Evolutionary conservation across 176 grass and related monocot species (phyloP).

Genomic region (Secale cereale): DNA sequence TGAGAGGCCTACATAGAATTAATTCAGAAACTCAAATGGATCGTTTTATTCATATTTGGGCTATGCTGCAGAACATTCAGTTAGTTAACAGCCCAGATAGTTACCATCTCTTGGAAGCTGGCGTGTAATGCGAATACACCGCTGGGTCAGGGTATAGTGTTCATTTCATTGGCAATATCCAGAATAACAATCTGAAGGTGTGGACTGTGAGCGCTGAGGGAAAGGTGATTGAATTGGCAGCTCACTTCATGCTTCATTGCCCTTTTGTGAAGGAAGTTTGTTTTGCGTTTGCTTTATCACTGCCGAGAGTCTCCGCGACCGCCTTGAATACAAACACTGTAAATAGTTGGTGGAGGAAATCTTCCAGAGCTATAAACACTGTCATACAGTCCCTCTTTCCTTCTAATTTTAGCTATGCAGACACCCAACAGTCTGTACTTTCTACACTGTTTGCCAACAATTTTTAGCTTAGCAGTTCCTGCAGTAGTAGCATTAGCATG

Average conservation of each 20-base stretch:
- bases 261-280: background rate
- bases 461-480: background rate
- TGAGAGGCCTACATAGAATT: background rate
- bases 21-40: background rate
- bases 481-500: background rate
- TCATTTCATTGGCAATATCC: background rate
- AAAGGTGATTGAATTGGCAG: background rate
- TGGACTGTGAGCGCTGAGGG: background rate
- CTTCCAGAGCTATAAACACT: background rate
- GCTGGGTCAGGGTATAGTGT: background rate
- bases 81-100: too few species aligned
- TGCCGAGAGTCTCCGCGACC: background rate
- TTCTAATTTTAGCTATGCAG: background rate
- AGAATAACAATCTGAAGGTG: background rate
- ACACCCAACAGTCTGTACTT: background rate
- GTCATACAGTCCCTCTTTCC: too few species aligned
- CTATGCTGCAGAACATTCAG: background rate
- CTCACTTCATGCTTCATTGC: background rate
- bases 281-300: background rate
- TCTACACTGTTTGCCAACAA: background rate
- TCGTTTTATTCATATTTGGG: background rate
- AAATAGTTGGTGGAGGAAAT: background rate
- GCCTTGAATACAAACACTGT: background rate
- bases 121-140: too few species aligned
- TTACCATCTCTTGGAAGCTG: background rate